Base-by-base conservation (phyloP, 2,329 filamentous ascomycete genomes). In the Gyromitra esculenta region DNA sequence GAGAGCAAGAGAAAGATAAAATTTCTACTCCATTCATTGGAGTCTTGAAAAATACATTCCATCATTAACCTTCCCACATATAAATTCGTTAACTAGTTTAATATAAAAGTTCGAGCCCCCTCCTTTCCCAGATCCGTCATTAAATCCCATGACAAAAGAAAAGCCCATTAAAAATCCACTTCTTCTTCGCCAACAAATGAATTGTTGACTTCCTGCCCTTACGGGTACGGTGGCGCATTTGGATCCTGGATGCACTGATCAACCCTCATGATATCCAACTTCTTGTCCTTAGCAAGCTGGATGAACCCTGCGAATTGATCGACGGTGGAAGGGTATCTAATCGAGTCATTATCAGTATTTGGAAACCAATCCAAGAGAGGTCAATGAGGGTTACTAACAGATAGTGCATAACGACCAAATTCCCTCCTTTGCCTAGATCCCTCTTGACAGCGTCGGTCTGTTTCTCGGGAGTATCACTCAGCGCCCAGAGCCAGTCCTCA, bases 401-500 rank as follows among this genome's bases (percentile, higher is more conserved):
- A 82, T 91, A 92, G 82, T 92, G 90, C 86, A 91, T 87, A 15
- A 92, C 90, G 0, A 90, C 89, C 11, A 78, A 56, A 78, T 87
- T 86, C 0, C 90, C 90, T 0, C 90, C 90, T 80, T 86, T 88
- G 31, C 85, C 84, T 1, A 92, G 86, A 81, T 90, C 89, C 3
- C 87, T 85, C 81, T 88, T 85, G 83, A 92, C 92, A 7, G 89
- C 88, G 4, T 88, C 87, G 15, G 91, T 83, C 83, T 92, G 90
- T 80, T 83, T 91, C 87, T 0, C 89, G 89, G 2, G 89, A 91
- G 62, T 83, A 59, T 83, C 80, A 0, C 85, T 87, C 81, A 87
- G 83, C 0, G 88, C 89, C 89, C 89, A 92, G 37, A 90, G 80
- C 89, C 89, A 92, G 81, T 92, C 90, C 84, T 91, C 88, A 39